These are phyloP conservation scores for Zygotorulaspora mrakii DNA, from an alignment of 1,139 yeast genomes.

Conservation along the genomic window DNA sequence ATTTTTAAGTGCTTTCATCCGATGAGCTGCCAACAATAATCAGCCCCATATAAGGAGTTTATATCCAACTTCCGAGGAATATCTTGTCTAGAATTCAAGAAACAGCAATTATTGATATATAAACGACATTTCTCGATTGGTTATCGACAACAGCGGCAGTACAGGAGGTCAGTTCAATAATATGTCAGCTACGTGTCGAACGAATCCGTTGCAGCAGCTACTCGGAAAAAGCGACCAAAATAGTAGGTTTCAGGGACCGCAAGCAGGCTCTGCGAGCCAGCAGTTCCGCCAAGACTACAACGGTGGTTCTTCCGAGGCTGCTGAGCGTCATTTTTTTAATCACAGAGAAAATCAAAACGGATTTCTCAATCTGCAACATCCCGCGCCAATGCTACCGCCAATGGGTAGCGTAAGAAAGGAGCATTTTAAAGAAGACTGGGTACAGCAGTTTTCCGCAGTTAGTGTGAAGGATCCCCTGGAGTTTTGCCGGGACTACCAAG, in stretches of 20 bases:
- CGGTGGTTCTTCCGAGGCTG: not conserved
- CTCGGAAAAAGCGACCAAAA: constrained; percentile 17
- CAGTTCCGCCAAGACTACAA: not conserved
- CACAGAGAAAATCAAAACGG: constrained; percentile 2
- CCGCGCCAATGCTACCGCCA: constrained; percentile 4
- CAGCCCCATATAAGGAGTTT: constrained; percentile 2
- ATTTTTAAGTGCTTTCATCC: not conserved
- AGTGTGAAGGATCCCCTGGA: constrained; percentile 31
- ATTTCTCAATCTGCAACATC: constrained; percentile 9
- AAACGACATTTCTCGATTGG: too few species aligned
- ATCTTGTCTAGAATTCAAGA: too few species aligned
- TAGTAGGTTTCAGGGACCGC: not conserved
- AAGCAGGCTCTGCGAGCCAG: not conserved
- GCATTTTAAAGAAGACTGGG: constrained; percentile 15
- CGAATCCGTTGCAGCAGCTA: constrained; percentile 22
- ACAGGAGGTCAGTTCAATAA: not conserved
- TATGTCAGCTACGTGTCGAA: constrained; percentile 18
- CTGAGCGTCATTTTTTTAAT: constrained; percentile 4
- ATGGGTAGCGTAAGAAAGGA: constrained; percentile 1
- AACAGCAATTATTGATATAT: too few species aligned
- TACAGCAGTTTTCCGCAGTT: constrained; percentile 29
- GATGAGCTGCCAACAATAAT: constrained; percentile 1
- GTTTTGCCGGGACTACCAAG: constrained; percentile 30
- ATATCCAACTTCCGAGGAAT: too few species aligned
- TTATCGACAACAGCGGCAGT: not conserved